Conservation (phyloP, 1,139 yeast species). For the Saccharomyces uvarum region DNA sequence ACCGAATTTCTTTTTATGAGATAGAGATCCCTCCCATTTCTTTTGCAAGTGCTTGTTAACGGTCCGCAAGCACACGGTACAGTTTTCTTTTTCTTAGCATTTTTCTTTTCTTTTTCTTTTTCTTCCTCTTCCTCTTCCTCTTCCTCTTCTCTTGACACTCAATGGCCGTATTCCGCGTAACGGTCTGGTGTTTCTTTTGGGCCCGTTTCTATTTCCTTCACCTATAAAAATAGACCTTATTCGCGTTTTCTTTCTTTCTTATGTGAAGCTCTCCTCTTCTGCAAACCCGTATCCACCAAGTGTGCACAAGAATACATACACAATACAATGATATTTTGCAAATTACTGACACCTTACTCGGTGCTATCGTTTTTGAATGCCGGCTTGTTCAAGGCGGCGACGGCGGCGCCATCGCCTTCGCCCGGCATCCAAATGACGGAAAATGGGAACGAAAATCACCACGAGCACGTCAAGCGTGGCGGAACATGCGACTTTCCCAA, state of each 20-base stretch:
- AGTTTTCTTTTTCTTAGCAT: background rate
- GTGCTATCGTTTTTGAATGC: background rate
- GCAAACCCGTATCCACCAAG: background rate
- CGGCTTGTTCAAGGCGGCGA: conserved; percentile 8
- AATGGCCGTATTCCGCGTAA: background rate
- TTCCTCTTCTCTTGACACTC: background rate
- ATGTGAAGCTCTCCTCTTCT: background rate
- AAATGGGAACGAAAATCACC: conserved; percentile 3
- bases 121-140: background rate
- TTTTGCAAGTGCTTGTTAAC: background rate
- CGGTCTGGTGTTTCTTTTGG: background rate
- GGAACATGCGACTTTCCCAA: conserved; percentile 62
- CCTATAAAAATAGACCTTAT: background rate
- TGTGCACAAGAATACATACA: background rate
- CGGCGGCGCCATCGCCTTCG: conserved; percentile 7
- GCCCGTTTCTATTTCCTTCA: background rate
- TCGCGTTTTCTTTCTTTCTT: background rate
- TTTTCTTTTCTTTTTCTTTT: background rate
- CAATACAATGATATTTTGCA: background rate
- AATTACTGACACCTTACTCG: background rate
- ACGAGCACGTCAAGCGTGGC: conserved; percentile 23
- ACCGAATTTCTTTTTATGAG: background rate
- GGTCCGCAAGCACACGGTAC: background rate
- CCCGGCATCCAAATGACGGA: conserved; percentile 3
- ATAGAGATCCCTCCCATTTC: background rate